Percentiles rank a stretch among this genome's conserved stretches.
Evolutionary conservation across 345 rosid genomes (phyloP).

Genomic region (Eucalyptus marginata): DNA sequence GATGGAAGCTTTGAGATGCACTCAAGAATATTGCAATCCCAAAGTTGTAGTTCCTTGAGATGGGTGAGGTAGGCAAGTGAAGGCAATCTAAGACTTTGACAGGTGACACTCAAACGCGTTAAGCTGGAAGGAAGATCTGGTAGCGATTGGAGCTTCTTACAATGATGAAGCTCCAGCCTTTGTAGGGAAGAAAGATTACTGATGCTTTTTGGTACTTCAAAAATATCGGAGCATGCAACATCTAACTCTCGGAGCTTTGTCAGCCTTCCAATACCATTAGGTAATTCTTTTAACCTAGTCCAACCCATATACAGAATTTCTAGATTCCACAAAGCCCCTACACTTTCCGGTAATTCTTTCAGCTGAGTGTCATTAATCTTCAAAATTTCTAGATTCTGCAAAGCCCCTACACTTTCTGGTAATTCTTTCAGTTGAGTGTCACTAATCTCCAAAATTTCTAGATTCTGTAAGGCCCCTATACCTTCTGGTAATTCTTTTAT

Average conservation of each 20-base stretch:
- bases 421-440: not conserved
- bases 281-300: not conserved
- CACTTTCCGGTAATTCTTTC: not conserved
- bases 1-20: not conserved
- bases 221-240: not conserved
- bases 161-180: not conserved
- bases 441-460: not conserved
- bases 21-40: not conserved
- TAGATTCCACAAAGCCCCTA: not conserved
- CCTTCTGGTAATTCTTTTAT: too few species aligned
- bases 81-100: not conserved
- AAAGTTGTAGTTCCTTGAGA: not conserved
- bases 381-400: not conserved
- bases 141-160: not conserved
- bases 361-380: not conserved
- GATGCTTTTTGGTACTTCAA: not conserved
- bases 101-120: not conserved
- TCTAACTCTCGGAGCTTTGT: not conserved
- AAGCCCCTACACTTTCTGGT: not conserved
- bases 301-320: not conserved
- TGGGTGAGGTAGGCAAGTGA: not conserved
- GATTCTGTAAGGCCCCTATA: not conserved
- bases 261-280: not conserved
- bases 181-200: not conserved
- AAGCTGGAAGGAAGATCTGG: not conserved